Conservation (phyloP, 1,139 yeast species). For the Candida neerlandica region DNA sequence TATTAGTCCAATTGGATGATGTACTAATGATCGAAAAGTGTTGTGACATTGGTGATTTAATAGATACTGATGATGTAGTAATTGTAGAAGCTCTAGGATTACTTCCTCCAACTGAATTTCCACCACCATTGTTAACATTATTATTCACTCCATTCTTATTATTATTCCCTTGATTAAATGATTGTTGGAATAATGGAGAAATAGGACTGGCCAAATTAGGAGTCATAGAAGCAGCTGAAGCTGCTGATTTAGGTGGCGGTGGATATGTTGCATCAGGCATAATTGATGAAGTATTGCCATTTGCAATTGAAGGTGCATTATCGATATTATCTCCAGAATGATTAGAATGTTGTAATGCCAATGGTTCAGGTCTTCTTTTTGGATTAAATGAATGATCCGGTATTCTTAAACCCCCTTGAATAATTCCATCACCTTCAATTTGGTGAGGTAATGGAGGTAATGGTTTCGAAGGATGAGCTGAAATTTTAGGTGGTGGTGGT, state of each 20-base stretch:
- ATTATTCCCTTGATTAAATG: conserved; percentile 29
- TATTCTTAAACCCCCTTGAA: conserved; percentile 22
- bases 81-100: conserved; percentile 12
- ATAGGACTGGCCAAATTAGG: conserved; percentile 44
- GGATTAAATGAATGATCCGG: conserved; percentile 40
- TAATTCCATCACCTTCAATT: neutral
- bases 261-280: conserved; percentile 9
- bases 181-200: conserved; percentile 45
- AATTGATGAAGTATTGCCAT: conserved; percentile 8
- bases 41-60: conserved; percentile 14
- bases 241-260: conserved; percentile 19
- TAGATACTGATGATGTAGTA: conserved; percentile 9
- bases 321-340: conserved; percentile 27
- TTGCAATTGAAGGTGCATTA: conserved; percentile 14
- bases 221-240: conserved; percentile 25
- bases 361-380: conserved; percentile 46
- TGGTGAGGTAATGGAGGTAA: conserved; percentile 17
- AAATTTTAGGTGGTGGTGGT: conserved; percentile 12
- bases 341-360: conserved; percentile 38
- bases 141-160: neutral
- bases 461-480: conserved; percentile 14
- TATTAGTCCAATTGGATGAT: conserved; percentile 8
- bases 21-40: conserved; percentile 10
- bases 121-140: neutral
- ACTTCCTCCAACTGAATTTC: conserved; percentile 8